Base-by-base conservation (phyloP, 768 basidiomycete species). In the Leccinellum rugosiceps region DNA sequence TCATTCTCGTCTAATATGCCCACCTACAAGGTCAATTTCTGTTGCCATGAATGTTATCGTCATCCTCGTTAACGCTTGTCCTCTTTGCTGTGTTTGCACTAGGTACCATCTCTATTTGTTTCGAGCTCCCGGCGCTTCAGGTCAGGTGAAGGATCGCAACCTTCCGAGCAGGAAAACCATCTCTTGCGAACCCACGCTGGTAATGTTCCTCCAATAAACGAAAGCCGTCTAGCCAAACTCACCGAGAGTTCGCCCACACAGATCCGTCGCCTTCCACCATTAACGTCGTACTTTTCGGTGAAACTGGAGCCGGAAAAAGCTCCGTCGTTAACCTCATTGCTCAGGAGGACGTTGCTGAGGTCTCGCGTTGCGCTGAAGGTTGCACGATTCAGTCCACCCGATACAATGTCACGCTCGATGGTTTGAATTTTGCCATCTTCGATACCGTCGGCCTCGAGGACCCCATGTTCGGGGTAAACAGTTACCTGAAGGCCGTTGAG, bases 391-490 rank as follows among this genome's bases (percentile, higher is more conserved):
- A 65, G 4, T 67, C 61, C 41, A 62, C 60, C 3, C 31, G 55
- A 1, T 72, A 79, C 51, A 15, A 55, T 8, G 58, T 71, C 48
- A n/a, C 57, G 14, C 65, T 75, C n/a, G 59, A 60, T 34, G 31
- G 34, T 32, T 50, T 50, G 46, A 23, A 56, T 23, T 74, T 67
- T 45, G 1, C 53, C 6, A 60, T 75, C 43, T 76, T 60, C 38
- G 74, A 76, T 17, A 75, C 74, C 32, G 61, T 70, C 51, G 75
- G 73, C 14, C 75, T 75, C 41, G 64, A 74, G 50, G 65, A 72
- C 44, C 66, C 67, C 15, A 61, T 64, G 15, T 64, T 68, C 45
- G 72, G 61, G 1, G 59, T 71, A 53, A 65, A 67, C 6, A 59
- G 59, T 3, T 66, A 73, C 38, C 53, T 68, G 30, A 63, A 56